Percentiles rank a stretch among this genome's conserved stretches.
phyloP scores from a whole-genome alignment of 2,329 filamentous ascomycete genomes.

The Ascochyta viciae-villosae region DNA sequence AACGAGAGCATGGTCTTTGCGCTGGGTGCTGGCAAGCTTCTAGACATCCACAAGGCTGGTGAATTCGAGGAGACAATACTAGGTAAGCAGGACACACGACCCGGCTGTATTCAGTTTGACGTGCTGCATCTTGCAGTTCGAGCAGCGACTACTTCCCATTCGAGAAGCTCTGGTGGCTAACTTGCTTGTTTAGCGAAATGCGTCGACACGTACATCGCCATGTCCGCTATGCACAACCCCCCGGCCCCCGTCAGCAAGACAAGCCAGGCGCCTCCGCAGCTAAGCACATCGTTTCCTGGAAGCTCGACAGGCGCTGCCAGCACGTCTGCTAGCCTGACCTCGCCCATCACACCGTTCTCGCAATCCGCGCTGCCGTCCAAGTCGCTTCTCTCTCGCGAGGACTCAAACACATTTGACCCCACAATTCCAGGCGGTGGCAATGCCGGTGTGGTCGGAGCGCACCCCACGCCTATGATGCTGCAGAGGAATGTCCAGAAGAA shows the following conservation, averaged over 20 bases:
- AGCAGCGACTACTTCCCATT: background rate
- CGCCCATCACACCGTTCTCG: constrained; percentile 93
- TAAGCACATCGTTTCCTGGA: constrained; percentile 80
- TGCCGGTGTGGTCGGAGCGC: constrained; percentile 59
- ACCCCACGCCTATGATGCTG: constrained; percentile 69
- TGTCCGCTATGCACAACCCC: constrained; percentile 68
- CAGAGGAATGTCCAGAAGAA: constrained; percentile 78
- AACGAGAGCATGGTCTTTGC: constrained; percentile 99
- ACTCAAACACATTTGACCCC: constrained; percentile 68
- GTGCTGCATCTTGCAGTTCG: background rate
- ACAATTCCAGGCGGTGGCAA: constrained; percentile 64
- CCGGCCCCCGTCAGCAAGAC: constrained; percentile 57
- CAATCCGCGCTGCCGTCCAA: constrained; percentile 93
- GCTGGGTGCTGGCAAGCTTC: constrained; percentile 90
- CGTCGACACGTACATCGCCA: constrained; percentile 94
- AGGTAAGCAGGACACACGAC: constrained; percentile 57
- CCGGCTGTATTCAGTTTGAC: background rate
- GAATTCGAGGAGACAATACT: constrained; percentile 99
- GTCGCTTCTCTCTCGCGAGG: constrained; percentile 86
- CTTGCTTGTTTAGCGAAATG: constrained; percentile 72
- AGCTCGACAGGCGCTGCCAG: constrained; percentile 70
- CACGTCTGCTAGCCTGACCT: constrained; percentile 73
- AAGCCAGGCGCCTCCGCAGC: constrained; percentile 66
- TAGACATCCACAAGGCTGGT: constrained; percentile 87
- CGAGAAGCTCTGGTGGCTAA: constrained; percentile 18